Conservation (phyloP, 1,284 basidiomycete genomes). For the Cronartium quercuum region DNA sequence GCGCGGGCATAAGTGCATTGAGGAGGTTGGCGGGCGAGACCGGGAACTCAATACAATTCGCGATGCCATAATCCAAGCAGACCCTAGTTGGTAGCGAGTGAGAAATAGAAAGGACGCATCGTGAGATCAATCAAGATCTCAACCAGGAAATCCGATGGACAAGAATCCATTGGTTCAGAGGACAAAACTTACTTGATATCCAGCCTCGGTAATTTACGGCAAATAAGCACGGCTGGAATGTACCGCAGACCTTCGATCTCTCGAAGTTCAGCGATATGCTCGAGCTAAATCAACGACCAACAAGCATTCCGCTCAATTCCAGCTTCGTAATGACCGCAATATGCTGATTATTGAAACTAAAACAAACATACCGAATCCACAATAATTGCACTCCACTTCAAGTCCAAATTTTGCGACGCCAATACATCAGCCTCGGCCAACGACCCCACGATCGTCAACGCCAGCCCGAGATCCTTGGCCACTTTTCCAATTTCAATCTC, state of each 20-base stretch:
- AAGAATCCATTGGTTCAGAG: too few relatives aligned
- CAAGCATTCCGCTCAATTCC: constrained; percentile 48
- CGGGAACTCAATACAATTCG: constrained; percentile 84
- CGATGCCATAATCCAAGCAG: constrained; percentile 85
- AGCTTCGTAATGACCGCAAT: not conserved
- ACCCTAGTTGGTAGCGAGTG: constrained; percentile 46
- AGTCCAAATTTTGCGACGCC: not conserved
- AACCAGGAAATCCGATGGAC: not conserved
- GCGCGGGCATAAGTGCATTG: constrained; percentile 83
- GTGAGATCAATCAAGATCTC: not conserved
- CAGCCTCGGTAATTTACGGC: constrained; percentile 55
- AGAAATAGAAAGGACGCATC: constrained; percentile 38
- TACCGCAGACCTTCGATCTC: constrained; percentile 92
- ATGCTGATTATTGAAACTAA: too few relatives aligned
- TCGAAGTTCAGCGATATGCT: constrained; percentile 78
- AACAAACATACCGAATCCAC: constrained; percentile 26
- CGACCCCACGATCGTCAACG: constrained; percentile 14
- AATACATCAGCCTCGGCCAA: constrained; percentile 22
- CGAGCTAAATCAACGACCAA: constrained; percentile 60
- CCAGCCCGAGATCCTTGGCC: constrained; percentile 17
- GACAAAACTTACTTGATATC: constrained; percentile 44
- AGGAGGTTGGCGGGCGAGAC: constrained; percentile 81
- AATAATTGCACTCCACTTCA: constrained; percentile 36
- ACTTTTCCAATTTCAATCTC: constrained; percentile 31
- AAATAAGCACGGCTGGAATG: constrained; percentile 92